Evolutionary conservation across 148 eudicot genomes (phyloP).

Genomic region (Spergularia marina): DNA sequence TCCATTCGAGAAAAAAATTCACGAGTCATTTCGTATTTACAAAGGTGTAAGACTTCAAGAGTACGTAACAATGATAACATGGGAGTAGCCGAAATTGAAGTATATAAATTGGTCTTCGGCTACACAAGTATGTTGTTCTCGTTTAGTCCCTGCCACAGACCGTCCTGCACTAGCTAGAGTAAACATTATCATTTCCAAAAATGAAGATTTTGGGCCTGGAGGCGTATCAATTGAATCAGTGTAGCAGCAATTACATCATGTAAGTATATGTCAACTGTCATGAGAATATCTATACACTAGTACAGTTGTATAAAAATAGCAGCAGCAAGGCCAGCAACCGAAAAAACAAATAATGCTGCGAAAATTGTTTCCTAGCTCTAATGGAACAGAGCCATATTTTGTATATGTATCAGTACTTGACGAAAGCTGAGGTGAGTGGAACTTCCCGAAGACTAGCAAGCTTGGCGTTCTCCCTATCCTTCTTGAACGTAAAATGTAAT

Average conservation of each 20-base stretch:
- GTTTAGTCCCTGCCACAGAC: too few relatives aligned
- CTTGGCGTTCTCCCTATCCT: conserved; percentile 67
- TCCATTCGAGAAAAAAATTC: not conserved
- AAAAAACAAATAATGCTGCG: not conserved
- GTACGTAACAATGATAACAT: too few relatives aligned
- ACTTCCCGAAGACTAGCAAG: conserved; percentile 55
- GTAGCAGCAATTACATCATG: not conserved
- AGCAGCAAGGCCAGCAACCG: not conserved
- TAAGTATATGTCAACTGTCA: too few relatives aligned
- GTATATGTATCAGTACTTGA: not conserved
- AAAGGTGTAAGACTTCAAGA: too few relatives aligned
- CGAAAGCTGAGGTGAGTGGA: conserved; percentile 12
- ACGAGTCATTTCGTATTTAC: not conserved
- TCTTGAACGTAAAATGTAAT: conserved; percentile 59
- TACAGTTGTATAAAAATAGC: not conserved
- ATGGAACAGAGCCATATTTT: not conserved
- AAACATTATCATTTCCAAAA: not conserved
- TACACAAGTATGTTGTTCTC: too few relatives aligned
- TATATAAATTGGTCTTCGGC: too few relatives aligned
- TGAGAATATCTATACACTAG: too few relatives aligned
- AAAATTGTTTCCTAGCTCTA: conserved; percentile 6
- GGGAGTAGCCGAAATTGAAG: too few relatives aligned
- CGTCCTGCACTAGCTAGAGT: not conserved
- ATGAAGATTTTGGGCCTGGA: not conserved
- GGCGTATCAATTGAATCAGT: not conserved